A percentile compares a stretch with the other conserved stretches of the same genome.
phyloP scores from a whole-genome alignment of 129 eudicot genomes.

The Ambrosia trifida region DNA sequence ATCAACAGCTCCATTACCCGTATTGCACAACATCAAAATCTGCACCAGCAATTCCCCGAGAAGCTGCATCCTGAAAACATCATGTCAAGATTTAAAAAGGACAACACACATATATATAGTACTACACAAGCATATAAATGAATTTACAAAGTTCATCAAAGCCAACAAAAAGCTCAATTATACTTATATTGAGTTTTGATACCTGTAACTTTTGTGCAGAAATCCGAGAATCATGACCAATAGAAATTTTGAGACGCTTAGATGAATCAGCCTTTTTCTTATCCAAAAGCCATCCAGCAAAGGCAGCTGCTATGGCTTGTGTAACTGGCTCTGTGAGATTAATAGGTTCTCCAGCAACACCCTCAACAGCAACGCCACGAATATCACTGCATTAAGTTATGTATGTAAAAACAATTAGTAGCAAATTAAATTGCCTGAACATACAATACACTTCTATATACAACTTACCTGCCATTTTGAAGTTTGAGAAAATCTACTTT shows the following conservation, averaged over 20 bases:
- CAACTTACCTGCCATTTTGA: constrained; percentile 89
- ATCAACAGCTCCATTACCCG: constrained; percentile 54
- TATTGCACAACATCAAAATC: constrained; percentile 86
- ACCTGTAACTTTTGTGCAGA: constrained; percentile 93
- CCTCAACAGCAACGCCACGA: constrained; percentile 97
- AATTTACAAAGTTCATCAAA: constrained; percentile 5
- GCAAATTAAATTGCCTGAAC: background rate
- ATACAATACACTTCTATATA: background rate
- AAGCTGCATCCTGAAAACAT: constrained; percentile 91
- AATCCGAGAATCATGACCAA: constrained; percentile 92
- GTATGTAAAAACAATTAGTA: constrained; percentile 1
- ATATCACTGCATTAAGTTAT: constrained; percentile 66
- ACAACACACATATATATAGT: background rate
- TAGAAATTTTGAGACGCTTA: constrained; percentile 58
- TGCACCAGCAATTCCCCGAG: constrained; percentile 80
- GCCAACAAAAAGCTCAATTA: constrained; percentile 8
- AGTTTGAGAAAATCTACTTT: constrained; percentile 87
- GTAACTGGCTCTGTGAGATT: constrained; percentile 87
- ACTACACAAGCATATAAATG: background rate
- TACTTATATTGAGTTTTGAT: background rate
- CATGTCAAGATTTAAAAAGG: constrained; percentile 19
- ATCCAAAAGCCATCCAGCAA: constrained; percentile 81
- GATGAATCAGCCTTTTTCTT: constrained; percentile 67
- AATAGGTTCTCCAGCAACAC: constrained; percentile 92
- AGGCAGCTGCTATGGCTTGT: constrained; percentile 95